phyloP scores from a whole-genome alignment of 2,329 filamentous ascomycete species.

The Xylaria multiplex region DNA sequence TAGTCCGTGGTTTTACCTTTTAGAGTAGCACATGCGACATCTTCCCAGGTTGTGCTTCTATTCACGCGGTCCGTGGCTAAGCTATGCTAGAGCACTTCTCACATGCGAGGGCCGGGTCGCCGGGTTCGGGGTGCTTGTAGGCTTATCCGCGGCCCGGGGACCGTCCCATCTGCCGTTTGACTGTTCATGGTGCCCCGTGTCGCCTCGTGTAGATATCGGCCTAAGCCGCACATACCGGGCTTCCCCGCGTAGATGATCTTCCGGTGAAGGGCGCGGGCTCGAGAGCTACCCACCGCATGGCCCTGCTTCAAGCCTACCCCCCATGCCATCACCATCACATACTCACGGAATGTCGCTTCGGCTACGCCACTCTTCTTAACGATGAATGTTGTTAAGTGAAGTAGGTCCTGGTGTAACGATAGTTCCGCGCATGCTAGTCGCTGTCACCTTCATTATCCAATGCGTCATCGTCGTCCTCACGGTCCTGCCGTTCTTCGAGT shows the following conservation, averaged over 20 bases:
- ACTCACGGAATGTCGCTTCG: neutral
- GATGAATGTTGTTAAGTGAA: neutral
- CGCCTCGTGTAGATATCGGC: neutral
- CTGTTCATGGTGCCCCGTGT: neutral
- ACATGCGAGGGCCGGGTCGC: neutral
- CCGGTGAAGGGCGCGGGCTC: neutral
- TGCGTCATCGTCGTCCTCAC: slow-evolving; percentile 57
- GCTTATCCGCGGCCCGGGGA: too few relatives aligned
- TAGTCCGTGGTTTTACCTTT: too few relatives aligned
- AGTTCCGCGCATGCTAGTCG: slow-evolving; percentile 53
- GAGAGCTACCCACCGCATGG: neutral
- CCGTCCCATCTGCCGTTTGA: too few relatives aligned
- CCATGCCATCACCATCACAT: neutral
- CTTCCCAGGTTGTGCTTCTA: slow-evolving; percentile 2
- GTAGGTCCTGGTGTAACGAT: neutral
- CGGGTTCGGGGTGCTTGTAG: neutral
- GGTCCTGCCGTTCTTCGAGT: slow-evolving; percentile 29
- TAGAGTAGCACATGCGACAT: neutral
- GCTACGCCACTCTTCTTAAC: neutral
- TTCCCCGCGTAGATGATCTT: neutral
- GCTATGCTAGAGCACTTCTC: neutral
- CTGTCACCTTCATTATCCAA: slow-evolving; percentile 70
- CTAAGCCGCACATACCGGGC: neutral
- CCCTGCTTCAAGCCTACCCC: neutral
- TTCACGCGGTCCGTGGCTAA: neutral